Evolutionary conservation across 2,329 filamentous ascomycete species (phyloP), one percentile per base, ranked within the genome.

Genomic region (Exophiala xenobiotica): DNA sequence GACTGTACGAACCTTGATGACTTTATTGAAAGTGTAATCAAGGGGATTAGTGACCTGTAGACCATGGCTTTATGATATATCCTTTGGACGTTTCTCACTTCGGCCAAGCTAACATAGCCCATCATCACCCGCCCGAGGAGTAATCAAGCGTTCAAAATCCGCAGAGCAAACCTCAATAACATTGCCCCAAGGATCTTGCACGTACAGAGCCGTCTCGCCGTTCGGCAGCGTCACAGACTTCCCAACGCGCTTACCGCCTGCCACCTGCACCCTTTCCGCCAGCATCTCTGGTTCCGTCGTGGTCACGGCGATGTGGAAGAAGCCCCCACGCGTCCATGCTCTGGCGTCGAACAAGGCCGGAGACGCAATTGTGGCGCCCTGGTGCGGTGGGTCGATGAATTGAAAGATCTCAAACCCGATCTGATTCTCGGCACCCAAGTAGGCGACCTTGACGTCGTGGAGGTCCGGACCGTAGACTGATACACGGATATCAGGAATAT

Each of bases 231-330:
- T 29, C 5, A 52, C 43, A 22, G 49, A 4, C 12, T 47, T 20
- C 4, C 49, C 42, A 14, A 52, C n/a, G 3, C 16, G 5, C n/a
- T 14, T 40, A 1, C 49, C 49, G n/a, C 49, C 49, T 20, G 33
- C 29, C 6, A 9, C 19, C 11, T 27, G 20, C 9, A 42, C 43
- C 20, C 31, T 46, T 18, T 16, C 11, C 2, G 33, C 33, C 16
- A 42, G 14, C 2, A 23, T 22, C 6, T 41, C 31, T 1, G 38
- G 31, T 6, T 52, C 49, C 2, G 29, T 2, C 5, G 27, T 43
- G 1, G 49, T 52, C 3, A 52, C 16, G 26, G 49, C 49, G n/a
- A 52, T 47, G 19, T 52, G 49, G 16, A 52, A 52, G 24, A 52
- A 52, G 11, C 49, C 49, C 7, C 49, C 49, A 16, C 18, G 20